These are phyloP conservation scores for Astragalus membranaceus DNA, from an alignment of 306 rosid genomes.

Conservation along the genomic window DNA sequence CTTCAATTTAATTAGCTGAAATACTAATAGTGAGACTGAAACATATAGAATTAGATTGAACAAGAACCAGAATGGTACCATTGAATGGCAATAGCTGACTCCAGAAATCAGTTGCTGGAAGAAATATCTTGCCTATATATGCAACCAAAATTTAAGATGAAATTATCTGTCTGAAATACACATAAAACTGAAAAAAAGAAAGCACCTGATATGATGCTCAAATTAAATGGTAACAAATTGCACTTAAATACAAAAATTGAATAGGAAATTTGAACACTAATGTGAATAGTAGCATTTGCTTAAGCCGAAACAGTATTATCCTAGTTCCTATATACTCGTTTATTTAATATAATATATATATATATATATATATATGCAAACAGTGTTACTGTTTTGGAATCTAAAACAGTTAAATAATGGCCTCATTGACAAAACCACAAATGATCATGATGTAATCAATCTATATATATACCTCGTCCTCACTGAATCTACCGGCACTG, in stretches of 20 bases:
- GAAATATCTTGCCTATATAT: constrained; percentile 71
- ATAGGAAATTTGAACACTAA: background rate
- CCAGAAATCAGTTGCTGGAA: constrained; percentile 96
- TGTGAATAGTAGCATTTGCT: background rate
- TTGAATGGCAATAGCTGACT: constrained; percentile 91
- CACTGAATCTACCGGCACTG: constrained; percentile 93
- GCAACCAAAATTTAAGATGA: constrained; percentile 1
- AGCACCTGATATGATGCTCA: too few relatives aligned
- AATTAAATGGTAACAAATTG: too few relatives aligned
- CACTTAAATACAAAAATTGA: too few relatives aligned
- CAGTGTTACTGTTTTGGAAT: constrained; percentile 7
- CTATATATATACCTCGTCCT: constrained; percentile 83
- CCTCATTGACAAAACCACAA: constrained; percentile 22
- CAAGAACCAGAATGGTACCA: constrained; percentile 44
- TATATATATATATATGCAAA: background rate
- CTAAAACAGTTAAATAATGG: constrained; percentile 21
- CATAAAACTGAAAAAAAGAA: too few relatives aligned
- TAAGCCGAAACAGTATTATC: background rate
- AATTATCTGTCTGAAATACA: background rate
- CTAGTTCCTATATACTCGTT: background rate
- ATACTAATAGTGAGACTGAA: background rate
- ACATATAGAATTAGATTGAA: background rate
- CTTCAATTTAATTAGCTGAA: constrained; percentile 6
- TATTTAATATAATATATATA: background rate
- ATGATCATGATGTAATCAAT: background rate